A percentile compares a stretch with the other conserved stretches of the same genome.
Evolutionary conservation across 1,139 yeast genomes (phyloP).

Genomic region (Diutina rugosa): DNA sequence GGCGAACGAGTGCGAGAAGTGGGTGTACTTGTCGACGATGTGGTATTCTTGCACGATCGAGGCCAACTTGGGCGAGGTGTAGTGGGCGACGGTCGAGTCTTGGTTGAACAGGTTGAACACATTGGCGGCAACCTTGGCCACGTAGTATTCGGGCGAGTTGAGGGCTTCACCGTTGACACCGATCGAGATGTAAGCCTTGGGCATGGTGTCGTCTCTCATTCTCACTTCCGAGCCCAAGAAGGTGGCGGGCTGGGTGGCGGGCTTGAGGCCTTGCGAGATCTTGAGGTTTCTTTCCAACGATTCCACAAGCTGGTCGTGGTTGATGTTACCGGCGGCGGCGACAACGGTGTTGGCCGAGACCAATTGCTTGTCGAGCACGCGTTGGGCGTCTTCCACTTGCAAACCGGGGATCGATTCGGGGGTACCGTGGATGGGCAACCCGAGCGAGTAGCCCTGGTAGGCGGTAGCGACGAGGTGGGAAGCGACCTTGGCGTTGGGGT

Average conservation of each 20-base stretch:
- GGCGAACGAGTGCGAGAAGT: constrained; percentile 59
- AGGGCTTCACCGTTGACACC: constrained; percentile 63
- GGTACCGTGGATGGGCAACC: constrained; percentile 66
- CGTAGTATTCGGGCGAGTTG: constrained; percentile 49
- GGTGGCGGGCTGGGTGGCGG: constrained; percentile 37
- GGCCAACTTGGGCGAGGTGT: constrained; percentile 80
- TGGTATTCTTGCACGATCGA: constrained; percentile 61
- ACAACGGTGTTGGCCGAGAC: constrained; percentile 53
- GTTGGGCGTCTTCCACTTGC: constrained; percentile 42
- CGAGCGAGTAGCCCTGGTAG: constrained; percentile 72
- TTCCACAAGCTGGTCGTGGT: constrained; percentile 56
- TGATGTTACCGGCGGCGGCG: constrained; percentile 62
- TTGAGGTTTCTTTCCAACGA: constrained; percentile 40
- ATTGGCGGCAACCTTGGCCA: constrained; percentile 63
- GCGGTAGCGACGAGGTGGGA: constrained; percentile 74
- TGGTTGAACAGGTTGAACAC: constrained; percentile 51
- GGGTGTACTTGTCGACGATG: constrained; percentile 57
- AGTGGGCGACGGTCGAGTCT: constrained; percentile 36
- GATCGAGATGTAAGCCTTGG: constrained; percentile 64
- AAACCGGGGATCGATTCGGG: constrained; percentile 45
- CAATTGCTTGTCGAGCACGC: constrained; percentile 43
- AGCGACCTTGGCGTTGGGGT: constrained; percentile 37
- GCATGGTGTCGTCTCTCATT: constrained; percentile 78
- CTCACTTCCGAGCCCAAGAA: constrained; percentile 80
- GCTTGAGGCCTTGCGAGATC: constrained; percentile 42